Percentiles rank a stretch among this genome's conserved stretches.
phyloP scores from a whole-genome alignment of 495 filamentous ascomycete genomes.

The Apiosordaria backusii region DNA sequence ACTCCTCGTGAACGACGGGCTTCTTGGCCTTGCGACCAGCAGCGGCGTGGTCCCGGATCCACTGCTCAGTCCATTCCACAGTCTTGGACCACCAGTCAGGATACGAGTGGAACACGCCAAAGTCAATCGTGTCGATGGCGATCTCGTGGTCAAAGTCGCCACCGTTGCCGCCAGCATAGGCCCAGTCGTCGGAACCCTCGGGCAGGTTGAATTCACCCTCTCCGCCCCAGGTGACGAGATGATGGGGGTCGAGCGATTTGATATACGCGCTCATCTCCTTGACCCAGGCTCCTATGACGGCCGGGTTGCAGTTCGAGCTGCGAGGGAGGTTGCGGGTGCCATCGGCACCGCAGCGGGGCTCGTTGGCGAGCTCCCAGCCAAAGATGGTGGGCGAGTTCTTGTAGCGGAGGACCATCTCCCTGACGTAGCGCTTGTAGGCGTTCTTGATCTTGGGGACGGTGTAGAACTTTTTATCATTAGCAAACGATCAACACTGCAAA shows the following conservation, averaged over 20 bases:
- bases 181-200: constrained; percentile 48
- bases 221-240: constrained; percentile 52
- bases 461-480: constrained; percentile 39
- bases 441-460: constrained; percentile 36
- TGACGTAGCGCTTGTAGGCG: constrained; percentile 52
- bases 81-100: constrained; percentile 48
- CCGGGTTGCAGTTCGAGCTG: constrained; percentile 40
- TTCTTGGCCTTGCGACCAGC: constrained; percentile 56
- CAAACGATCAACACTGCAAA: background rate
- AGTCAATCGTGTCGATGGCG: constrained; percentile 56
- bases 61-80: constrained; percentile 48
- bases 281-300: constrained; percentile 45
- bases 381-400: constrained; percentile 47
- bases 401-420: constrained; percentile 48
- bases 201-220: constrained; percentile 46
- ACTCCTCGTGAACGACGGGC: constrained; percentile 68
- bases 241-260: constrained; percentile 48
- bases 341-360: constrained; percentile 48
- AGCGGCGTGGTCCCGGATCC: constrained; percentile 59
- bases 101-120: constrained; percentile 66
- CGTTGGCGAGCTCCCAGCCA: constrained; percentile 56
- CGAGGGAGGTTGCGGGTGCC: constrained; percentile 40
- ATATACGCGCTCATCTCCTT: constrained; percentile 46
- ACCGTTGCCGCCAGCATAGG: constrained; percentile 57
- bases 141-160: constrained; percentile 63